Conservation (phyloP, 306 rosid genomes). For the Coriaria nepalensis region DNA sequence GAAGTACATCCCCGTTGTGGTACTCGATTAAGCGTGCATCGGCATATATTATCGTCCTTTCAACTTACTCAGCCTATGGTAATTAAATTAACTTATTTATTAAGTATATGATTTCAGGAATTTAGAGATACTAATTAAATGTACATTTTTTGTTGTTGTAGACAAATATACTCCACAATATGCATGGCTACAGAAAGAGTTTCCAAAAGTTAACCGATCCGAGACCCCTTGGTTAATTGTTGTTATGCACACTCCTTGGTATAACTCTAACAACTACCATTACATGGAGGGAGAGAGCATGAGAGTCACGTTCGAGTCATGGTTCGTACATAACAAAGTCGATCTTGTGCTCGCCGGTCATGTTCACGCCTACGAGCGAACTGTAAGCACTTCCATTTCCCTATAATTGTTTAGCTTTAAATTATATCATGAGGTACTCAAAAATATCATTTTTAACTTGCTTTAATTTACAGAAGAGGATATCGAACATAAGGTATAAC, state of each 20-base stretch:
- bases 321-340: constrained; percentile 20
- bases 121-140: background rate
- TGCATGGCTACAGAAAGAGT: constrained; percentile 28
- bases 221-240: constrained; percentile 52
- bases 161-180: constrained; percentile 44
- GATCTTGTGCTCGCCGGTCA: constrained; percentile 21
- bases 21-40: constrained; percentile 23
- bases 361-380: constrained; percentile 23
- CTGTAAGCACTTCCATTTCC: constrained; percentile 5
- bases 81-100: background rate
- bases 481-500: constrained; percentile 12
- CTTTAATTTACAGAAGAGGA: too few relatives aligned
- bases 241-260: constrained; percentile 29
- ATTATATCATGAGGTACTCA: too few relatives aligned
- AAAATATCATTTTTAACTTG: too few relatives aligned
- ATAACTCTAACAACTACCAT: constrained; percentile 24
- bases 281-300: constrained; percentile 33
- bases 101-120: background rate
- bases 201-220: constrained; percentile 27
- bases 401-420: too few relatives aligned
- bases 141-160: background rate
- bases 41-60: constrained; percentile 15
- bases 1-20: constrained; percentile 30
- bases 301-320: constrained; percentile 21
- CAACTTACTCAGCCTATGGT: constrained; percentile 14